phyloP scores from a whole-genome alignment of 225 moss, liverwort and hornwort species.

The Pleurozium schreberi region DNA sequence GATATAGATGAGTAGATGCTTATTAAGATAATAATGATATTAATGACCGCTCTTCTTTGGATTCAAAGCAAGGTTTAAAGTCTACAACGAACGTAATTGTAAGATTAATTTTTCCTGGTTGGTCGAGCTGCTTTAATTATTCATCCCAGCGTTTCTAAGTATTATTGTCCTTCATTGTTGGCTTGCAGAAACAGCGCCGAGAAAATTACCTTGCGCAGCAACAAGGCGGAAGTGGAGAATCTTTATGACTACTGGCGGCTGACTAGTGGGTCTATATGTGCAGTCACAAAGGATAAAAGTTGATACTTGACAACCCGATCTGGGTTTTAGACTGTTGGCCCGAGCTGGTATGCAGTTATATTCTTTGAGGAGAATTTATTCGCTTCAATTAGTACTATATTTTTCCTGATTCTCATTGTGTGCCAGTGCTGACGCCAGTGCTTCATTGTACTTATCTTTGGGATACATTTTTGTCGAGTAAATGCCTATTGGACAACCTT shows the following conservation, averaged over 20 bases:
- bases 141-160: background rate
- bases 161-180: background rate
- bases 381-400: constrained; percentile 6
- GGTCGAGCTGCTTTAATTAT: background rate
- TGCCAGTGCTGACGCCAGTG: constrained; percentile 19
- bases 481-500: constrained; percentile 6
- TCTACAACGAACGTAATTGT: background rate
- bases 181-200: constrained; percentile 80
- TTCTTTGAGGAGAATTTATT: constrained; percentile 4
- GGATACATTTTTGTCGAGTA: constrained; percentile 13
- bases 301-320: constrained; percentile 7
- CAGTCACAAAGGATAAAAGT: background rate
- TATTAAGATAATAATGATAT: background rate
- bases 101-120: background rate
- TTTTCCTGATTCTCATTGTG: constrained; percentile 8
- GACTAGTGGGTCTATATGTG: background rate
- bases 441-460: constrained; percentile 9
- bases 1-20: no score
- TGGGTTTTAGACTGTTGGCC: constrained; percentile 6
- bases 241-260: constrained; percentile 23
- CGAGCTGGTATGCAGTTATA: constrained; percentile 14
- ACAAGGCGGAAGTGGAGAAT: constrained; percentile 71
- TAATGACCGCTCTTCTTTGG: background rate
- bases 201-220: constrained; percentile 94
- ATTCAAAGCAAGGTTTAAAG: background rate